Percentiles rank a stretch among this genome's conserved stretches.
phyloP scores from a whole-genome alignment of 805 yeast species.

The Hanseniaspora jakobsenii region DNA sequence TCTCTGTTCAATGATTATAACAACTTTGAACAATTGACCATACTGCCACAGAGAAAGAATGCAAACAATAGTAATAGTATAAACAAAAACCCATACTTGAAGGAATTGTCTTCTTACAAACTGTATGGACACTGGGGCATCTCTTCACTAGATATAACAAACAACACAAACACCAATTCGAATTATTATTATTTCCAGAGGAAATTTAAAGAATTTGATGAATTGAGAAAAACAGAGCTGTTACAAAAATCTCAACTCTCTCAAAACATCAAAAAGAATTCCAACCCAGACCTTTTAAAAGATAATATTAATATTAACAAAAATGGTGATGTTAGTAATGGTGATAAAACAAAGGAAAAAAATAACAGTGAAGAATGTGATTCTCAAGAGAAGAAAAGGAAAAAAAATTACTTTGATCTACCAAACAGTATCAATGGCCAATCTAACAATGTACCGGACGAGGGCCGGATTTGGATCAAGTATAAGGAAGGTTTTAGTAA shows the following conservation, averaged over 20 bases:
- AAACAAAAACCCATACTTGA: not conserved
- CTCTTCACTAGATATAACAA: not conserved
- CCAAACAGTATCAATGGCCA: too few species aligned
- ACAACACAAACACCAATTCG: not conserved
- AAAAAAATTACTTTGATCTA: too few species aligned
- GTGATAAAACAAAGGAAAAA: too few species aligned
- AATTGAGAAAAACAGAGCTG: not conserved
- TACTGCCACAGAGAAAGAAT: not conserved
- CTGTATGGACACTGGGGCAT: not conserved
- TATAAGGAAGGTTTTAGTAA: constrained; percentile 85
- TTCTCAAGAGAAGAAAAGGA: too few species aligned
- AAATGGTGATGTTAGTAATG: too few species aligned
- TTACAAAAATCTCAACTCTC: constrained; percentile 1
- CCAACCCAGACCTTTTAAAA: too few species aligned
- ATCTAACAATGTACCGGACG: too few species aligned
- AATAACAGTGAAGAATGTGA: too few species aligned
- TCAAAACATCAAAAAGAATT: too few species aligned
- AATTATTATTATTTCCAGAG: not conserved
- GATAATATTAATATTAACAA: too few species aligned
- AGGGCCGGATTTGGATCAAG: constrained; percentile 63
- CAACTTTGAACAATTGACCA: not conserved
- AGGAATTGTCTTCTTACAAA: not conserved
- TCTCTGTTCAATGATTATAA: not conserved
- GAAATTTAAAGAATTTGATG: constrained; percentile 8
- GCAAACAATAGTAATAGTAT: not conserved